Base-by-base conservation (phyloP, 164 flowering plant genomes). In the Berberis thunbergii region DNA sequence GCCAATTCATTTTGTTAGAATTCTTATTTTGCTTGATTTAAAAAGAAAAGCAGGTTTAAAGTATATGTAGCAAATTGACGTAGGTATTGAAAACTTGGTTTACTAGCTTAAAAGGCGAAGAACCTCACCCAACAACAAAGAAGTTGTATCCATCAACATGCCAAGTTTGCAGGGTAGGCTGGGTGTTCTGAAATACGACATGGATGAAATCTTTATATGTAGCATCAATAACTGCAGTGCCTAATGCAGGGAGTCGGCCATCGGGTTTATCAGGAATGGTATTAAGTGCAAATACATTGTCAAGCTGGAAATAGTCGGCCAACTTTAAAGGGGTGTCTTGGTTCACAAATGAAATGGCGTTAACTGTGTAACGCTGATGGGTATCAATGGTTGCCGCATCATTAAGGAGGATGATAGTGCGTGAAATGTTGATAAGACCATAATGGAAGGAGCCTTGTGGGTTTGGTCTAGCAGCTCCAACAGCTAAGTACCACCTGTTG, bases 111-210 rank as follows among this genome's bases (percentile, higher is more conserved):
- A 52, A 11, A 38, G 6, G 38, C 4, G 2, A 38, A 56, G 10
- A n/a, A 4, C 4, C 70, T 74, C 50, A 80, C 81, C 80, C 81
- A 41, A 78, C 81, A 41, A 76, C 78, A 4, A 69, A 80, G 62
- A 80, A 78, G 61, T 59, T 61, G 71, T 72, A 78, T 8, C 81
- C 84, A 74, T 80, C 81, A 13, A 70, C 46, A 61, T 80, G 84
- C 75, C 75, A 78, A 2, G 69, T 68, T 42, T 78, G 84, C 43
- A 80, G 0, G 0, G 43, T 26, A 0, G 49, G 42, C 2, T 54
- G 66, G 6, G 68, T 62, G 49, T 80, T 80, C 41, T 74, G 56
- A 42, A 80, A 78, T 4, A 80, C 76, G 0, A 80, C 11, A 3
- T 80, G 70, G 46, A 74, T 45, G 61, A 70, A 80, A 12, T 55